These are phyloP conservation scores for Carex cristatella DNA, from an alignment of 176 grass and related monocot genomes.

Conservation along the genomic window DNA sequence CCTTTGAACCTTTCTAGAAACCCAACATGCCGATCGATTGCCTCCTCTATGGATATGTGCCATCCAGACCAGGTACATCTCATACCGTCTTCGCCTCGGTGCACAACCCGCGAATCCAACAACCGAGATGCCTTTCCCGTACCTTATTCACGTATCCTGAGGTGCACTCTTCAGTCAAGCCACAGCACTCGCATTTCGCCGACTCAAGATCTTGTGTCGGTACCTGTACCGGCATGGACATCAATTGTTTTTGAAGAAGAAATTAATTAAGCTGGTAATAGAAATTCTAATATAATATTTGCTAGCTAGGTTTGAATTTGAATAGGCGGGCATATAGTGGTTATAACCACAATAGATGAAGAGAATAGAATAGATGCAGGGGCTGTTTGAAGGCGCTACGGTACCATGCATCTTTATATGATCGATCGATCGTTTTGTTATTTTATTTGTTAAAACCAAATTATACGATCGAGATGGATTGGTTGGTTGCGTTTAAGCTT, in stretches of 20 bases:
- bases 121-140: slow-evolving; percentile 41
- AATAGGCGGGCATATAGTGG: background rate
- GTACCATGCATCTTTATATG: background rate
- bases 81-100: slow-evolving; percentile 57
- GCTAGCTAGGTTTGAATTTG: background rate
- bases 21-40: slow-evolving; percentile 50
- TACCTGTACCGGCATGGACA: background rate
- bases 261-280: background rate
- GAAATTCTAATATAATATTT: background rate
- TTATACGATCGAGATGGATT: no score
- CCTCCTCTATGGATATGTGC: slow-evolving; percentile 56
- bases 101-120: slow-evolving; percentile 76
- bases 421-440: no score
- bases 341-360: background rate
- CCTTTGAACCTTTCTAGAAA: slow-evolving; percentile 37
- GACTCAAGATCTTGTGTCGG: background rate
- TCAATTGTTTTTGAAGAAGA: background rate
- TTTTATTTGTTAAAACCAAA: no score
- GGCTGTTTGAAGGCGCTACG: background rate
- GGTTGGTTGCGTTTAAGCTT: background rate
- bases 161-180: slow-evolving; percentile 86
- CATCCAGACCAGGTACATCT: slow-evolving; percentile 43
- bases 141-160: slow-evolving; percentile 49
- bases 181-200: slow-evolving; percentile 61
- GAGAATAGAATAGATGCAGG: background rate